These are phyloP conservation scores for Liriodendron chinense DNA, from an alignment of 164 flowering plant genomes.

Conservation along the genomic window DNA sequence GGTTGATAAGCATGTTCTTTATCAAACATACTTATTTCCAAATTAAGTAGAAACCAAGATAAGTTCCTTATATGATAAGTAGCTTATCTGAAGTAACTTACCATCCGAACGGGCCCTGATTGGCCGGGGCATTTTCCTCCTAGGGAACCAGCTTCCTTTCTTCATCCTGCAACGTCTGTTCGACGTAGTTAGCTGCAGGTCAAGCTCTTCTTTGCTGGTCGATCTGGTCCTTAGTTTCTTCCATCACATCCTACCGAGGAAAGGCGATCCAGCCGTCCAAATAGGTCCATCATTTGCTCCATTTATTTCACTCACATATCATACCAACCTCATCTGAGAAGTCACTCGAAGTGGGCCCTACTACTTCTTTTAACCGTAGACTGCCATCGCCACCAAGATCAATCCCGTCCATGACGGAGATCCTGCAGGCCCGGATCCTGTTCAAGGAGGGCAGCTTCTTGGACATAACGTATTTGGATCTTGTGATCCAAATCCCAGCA, in stretches of 20 bases:
- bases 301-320: not conserved
- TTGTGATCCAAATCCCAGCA: slow-evolving; percentile 2
- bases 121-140: no score
- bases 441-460: not conserved
- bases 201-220: no score
- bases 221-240: not conserved
- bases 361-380: not conserved
- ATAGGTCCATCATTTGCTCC: slow-evolving; percentile 1
- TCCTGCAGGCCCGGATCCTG: not conserved
- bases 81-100: no score
- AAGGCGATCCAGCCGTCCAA: not conserved
- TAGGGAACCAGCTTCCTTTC: slow-evolving; percentile 13
- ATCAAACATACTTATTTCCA: no score
- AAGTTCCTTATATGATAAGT: no score
- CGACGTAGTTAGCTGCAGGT: not conserved
- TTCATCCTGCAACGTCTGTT: not conserved
- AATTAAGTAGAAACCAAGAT: no score
- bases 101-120: no score
- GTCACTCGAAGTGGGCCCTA: not conserved
- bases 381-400: not conserved
- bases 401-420: not conserved
- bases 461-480: not conserved
- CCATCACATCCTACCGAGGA: no score
- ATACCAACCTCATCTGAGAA: not conserved
- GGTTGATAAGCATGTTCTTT: no score